Percentiles rank a stretch among this genome's conserved stretches.
These are phyloP conservation scores for Stachybotrys elegans DNA, from an alignment of 2,329 filamentous ascomycete species.

Conservation along the genomic window DNA sequence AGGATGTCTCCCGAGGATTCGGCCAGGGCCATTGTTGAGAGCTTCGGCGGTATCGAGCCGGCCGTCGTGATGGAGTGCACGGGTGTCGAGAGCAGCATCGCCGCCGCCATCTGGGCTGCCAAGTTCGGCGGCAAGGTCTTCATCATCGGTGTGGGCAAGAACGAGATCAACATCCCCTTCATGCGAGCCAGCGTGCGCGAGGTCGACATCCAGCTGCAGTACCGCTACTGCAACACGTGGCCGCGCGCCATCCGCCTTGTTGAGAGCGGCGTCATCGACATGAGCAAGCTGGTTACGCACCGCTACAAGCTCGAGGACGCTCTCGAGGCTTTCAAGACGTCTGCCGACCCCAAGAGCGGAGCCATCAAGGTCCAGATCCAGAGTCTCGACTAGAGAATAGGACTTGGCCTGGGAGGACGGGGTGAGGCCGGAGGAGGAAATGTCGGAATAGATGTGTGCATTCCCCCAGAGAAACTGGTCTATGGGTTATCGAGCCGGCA, in stretches of 20 bases:
- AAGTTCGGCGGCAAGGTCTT: constrained; percentile 98
- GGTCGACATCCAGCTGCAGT: constrained; percentile 94
- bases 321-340: constrained; percentile 82
- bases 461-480: too few relatives aligned
- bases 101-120: constrained; percentile 78
- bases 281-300: constrained; percentile 82
- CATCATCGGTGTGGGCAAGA: constrained; percentile 90
- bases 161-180: constrained; percentile 93
- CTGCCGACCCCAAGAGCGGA: constrained; percentile 80
- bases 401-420: too few relatives aligned
- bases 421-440: too few relatives aligned
- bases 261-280: constrained; percentile 75
- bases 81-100: constrained; percentile 85
- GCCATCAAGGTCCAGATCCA: constrained; percentile 98
- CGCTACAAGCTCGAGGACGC: constrained; percentile 82
- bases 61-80: constrained; percentile 86
- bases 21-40: constrained; percentile 59
- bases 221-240: constrained; percentile 95
- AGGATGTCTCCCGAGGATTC: constrained; percentile 63
- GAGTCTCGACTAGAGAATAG: constrained; percentile 50
- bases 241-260: constrained; percentile 86
- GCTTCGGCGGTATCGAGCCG: constrained; percentile 76
- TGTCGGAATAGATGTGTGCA: too few relatives aligned
- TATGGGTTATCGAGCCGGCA: too few relatives aligned
- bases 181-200: constrained; percentile 89